These are phyloP conservation scores for Penicillium sp. DNA, from an alignment of 2,329 filamentous ascomycete species.

Conservation along the genomic window DNA sequence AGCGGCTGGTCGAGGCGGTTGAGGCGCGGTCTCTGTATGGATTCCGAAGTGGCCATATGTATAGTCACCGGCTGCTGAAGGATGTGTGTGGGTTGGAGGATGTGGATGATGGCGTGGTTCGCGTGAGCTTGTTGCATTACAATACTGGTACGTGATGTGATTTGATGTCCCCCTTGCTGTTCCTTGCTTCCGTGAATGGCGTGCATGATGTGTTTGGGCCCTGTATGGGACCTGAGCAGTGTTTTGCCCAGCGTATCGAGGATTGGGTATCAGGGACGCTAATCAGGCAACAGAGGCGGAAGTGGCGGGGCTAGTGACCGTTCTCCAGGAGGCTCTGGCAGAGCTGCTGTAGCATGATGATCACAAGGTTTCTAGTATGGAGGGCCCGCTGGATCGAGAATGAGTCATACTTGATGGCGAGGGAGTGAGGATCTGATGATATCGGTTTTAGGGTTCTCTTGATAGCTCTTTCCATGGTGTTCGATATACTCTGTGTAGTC, in stretches of 20 bases:
- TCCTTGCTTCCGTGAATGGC: background rate
- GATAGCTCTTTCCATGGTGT: background rate
- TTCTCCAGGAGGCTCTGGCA: conserved; percentile 22
- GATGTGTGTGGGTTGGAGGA: conserved; percentile 62
- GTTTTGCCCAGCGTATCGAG: background rate
- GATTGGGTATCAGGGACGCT: conserved; percentile 5
- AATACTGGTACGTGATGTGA: conserved; percentile 61
- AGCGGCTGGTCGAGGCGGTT: conserved; percentile 63
- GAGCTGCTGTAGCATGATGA: background rate
- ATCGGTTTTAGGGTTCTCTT: background rate
- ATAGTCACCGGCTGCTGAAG: conserved; percentile 64
- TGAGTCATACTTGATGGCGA: background rate
- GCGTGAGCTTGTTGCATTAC: conserved; percentile 74
- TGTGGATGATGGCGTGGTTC: conserved; percentile 65
- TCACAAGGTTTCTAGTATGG: background rate
- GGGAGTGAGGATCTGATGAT: background rate
- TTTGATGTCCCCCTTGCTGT: background rate
- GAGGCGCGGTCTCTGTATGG: conserved; percentile 64
- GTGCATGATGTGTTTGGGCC: background rate
- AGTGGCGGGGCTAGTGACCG: conserved; percentile 23
- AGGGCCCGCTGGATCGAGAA: background rate
- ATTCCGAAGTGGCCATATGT: conserved; percentile 70
- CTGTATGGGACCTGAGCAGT: background rate
- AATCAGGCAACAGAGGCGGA: conserved; percentile 26
- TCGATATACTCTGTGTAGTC: background rate